Base-by-base conservation (phyloP, 192 early-diverging fungal genomes). In the Rhizoclosmatium sp. region DNA sequence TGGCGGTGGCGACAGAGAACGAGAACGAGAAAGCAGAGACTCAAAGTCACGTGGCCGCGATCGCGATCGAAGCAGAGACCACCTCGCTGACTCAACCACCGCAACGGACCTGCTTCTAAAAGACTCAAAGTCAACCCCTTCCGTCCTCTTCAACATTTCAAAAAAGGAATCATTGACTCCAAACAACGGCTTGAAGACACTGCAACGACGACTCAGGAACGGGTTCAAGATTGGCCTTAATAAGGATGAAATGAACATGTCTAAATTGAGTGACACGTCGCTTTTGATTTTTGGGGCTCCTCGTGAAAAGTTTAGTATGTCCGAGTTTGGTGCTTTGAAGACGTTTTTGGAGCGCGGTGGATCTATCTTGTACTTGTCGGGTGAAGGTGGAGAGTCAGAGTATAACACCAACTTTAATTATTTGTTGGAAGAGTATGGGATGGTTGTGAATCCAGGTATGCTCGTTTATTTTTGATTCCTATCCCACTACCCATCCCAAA, bases 341-440 rank as follows among this genome's bases (percentile, higher is more conserved):
- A 51, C 76, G 3, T 92, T 82, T 67, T 59, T 92, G 47, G 89
- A 92, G n/a, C 70, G 79, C 9, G 90, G 89, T 51, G 89, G 90
- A 4, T 91, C 90, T 1, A 91, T 92, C 56, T 68, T 92, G 45
- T 92, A 91, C 61, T 78, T 92, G 9, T 78, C 88, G 2, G 83
- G 85, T n/a, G 90, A 92, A 76, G 90, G 89, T 49, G 90, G 90
- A 7, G 90, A 92, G 72, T 79, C 87, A 16, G 65, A 83, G 21
- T 83, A 51, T 49, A 85, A 85, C 49, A 91, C 89, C 3, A 92
- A 92, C 72, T 92, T 92, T 81, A 92, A 92, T 72, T 92, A 92
- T 81, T 78, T 92, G 9, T 76, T 92, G 39, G 90, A 92, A 74
- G 90, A 92, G 66, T 89, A 86, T 58, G 90, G 90, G 14, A 91